Evolutionary conservation across 148 eudicot genomes (phyloP), one percentile per base, ranked within the genome.

Genomic region (Cornus kousa): DNA sequence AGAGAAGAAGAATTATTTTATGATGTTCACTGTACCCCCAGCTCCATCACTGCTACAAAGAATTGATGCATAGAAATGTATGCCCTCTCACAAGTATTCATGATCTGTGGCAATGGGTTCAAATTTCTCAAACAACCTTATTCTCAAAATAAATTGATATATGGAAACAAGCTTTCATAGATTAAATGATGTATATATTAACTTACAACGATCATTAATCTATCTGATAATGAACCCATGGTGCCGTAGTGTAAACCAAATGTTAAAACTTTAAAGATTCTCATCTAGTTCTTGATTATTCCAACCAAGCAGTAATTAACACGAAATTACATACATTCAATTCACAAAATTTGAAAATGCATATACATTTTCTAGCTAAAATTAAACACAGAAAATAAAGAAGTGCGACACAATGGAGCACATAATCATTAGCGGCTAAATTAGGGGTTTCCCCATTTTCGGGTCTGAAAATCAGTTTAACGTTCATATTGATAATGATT

Each of bases 401-500:
- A 53, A 53, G 28, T 22, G 31, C 33, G 20, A 50, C 40, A 39
- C 14, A 68, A 20, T 50, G 10, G 37, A 12, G 35, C 68, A 83
- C 78, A 75, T 8, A 75, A 33, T 64, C 8, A 7, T 74, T 24
- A 74, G 78, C 78, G 23, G 66, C 68, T 8, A 39, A 74, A 50
- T 76, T 72, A 53, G 74, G 82, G 78, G 24, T 64, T 1, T 73
- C 78, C 11, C 66, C 82, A 79, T 79, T 78, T 70, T 86, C 85
- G 65, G 67, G 68, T 74, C 77, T 79, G 66, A 86, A 82, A 4
- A 86, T 76, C 73, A 78, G 85, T 57, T 86, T 80, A 6, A 85
- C n/a, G 60, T 86, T 82, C 91, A 89, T 91, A 71, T 48, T 37
- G 3, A 13, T 62, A 28, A 55, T 71, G 16, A 28, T 77, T 48